Percentiles rank a stretch among this genome's conserved stretches.
Conservation (phyloP, 495 filamentous ascomycete species). For the Talaromyces stipitatus region DNA sequence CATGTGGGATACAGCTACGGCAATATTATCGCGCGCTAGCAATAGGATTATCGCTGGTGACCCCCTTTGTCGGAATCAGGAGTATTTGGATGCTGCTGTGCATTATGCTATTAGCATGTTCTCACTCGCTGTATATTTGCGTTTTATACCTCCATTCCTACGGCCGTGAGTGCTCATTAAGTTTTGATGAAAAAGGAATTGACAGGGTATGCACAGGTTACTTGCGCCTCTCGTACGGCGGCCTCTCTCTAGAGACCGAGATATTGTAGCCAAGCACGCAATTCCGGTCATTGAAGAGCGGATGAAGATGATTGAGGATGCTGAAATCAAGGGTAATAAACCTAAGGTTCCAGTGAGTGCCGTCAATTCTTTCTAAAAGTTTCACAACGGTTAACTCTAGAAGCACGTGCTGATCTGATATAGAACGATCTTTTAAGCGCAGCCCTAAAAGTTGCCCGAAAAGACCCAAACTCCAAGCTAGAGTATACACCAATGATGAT, state of each 20-base stretch:
- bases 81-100: background rate
- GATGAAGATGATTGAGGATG: background rate
- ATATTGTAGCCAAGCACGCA: background rate
- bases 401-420: background rate
- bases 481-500: background rate
- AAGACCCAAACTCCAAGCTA: background rate
- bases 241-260: background rate
- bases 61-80: background rate
- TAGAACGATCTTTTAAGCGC: background rate
- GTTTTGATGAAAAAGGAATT: background rate
- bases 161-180: background rate
- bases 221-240: background rate
- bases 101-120: background rate
- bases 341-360: background rate
- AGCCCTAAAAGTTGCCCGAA: background rate
- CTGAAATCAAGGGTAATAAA: background rate
- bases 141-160: constrained; percentile 1
- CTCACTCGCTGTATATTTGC: background rate
- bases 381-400: background rate
- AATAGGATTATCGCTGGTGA: background rate
- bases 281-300: background rate
- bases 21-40: background rate
- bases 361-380: background rate
- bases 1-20: background rate
- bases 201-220: background rate